These are phyloP conservation scores for Cordyceps farinosa DNA, from an alignment of 2,329 filamentous ascomycete species.

Conservation along the genomic window DNA sequence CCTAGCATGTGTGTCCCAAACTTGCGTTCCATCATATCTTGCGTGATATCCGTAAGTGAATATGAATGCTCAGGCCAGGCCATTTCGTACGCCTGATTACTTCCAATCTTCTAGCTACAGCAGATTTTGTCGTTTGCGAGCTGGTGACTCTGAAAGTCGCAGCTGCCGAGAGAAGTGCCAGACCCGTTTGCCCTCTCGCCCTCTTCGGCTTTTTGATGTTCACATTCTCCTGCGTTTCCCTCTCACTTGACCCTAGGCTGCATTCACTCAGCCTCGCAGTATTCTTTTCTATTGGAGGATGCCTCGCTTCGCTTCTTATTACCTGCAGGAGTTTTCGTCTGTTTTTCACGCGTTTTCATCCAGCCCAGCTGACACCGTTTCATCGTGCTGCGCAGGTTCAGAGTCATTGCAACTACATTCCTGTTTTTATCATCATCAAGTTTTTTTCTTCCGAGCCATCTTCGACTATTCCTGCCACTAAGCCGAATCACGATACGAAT, in stretches of 20 bases:
- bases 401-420: not conserved
- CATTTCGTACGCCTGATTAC: not conserved
- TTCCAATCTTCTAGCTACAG: not conserved
- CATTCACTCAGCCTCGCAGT: constrained; percentile 6
- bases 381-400: not conserved
- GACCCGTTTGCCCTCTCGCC: constrained; percentile 6
- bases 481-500: not conserved
- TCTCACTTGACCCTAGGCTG: not conserved
- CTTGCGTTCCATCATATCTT: not conserved
- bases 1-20: not conserved
- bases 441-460: not conserved
- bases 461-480: not conserved
- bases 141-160: not conserved
- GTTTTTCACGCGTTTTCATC: not conserved
- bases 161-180: not conserved
- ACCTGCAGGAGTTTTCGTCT: not conserved
- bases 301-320: not conserved
- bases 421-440: not conserved
- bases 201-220: not conserved
- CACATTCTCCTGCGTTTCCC: constrained; percentile 15
- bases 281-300: not conserved
- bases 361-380: not conserved
- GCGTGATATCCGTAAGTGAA: not conserved
- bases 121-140: not conserved
- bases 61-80: not conserved